phyloP scores from a whole-genome alignment of 139 green algal genomes.

The Desmodesmus armatus region DNA sequence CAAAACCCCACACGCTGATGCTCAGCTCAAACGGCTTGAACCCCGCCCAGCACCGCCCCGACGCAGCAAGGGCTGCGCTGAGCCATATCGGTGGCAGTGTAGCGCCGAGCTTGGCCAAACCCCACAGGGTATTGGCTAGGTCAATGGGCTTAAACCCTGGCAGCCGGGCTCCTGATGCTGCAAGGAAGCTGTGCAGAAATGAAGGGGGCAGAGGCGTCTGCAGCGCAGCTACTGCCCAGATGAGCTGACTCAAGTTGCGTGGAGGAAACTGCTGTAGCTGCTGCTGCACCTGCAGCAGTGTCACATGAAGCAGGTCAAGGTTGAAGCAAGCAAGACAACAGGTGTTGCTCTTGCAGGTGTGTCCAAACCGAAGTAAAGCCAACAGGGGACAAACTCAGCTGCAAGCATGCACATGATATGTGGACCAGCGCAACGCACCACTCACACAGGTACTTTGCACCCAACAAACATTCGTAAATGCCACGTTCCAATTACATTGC shows the following conservation, averaged over 20 bases:
- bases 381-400: too few relatives aligned
- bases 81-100: constrained; percentile 24
- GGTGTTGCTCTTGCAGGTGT: too few relatives aligned
- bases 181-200: constrained; percentile 25
- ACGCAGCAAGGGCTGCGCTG: background rate
- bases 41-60: background rate
- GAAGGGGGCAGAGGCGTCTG: background rate
- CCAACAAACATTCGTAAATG: too few relatives aligned
- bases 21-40: constrained; percentile 37
- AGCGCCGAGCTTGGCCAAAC: background rate
- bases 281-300: constrained; percentile 3
- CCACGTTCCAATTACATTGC: too few relatives aligned
- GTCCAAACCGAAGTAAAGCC: too few relatives aligned
- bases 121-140: constrained; percentile 50
- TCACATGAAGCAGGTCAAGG: background rate
- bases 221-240: constrained; percentile 29
- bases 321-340: background rate
- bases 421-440: too few relatives aligned
- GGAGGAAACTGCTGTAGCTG: constrained; percentile 20
- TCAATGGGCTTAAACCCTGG: constrained; percentile 36
- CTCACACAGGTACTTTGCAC: too few relatives aligned
- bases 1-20: constrained; percentile 36
- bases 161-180: constrained; percentile 36
- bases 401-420: too few relatives aligned
- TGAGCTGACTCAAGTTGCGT: constrained; percentile 10